A percentile compares a stretch with the other conserved stretches of the same genome.
Conservation (phyloP, 2,329 filamentous ascomycete species). For the Berkeleyomyces basicola region DNA sequence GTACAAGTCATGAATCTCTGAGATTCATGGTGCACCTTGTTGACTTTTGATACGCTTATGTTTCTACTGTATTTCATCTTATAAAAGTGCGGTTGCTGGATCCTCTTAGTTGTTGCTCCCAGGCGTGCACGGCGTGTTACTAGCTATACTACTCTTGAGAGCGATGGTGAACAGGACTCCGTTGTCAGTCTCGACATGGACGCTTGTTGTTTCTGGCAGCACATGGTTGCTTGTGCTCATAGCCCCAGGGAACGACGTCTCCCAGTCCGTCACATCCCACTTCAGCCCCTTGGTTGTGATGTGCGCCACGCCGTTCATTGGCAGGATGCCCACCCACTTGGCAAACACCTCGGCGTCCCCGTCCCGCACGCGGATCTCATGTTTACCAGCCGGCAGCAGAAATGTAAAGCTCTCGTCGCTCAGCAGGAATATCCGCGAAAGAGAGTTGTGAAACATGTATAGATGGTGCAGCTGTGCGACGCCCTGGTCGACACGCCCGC, state of each 20-base stretch:
- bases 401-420: constrained; percentile 71
- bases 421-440: constrained; percentile 54
- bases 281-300: constrained; percentile 70
- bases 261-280: constrained; percentile 80
- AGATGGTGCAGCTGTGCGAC: constrained; percentile 80
- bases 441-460: constrained; percentile 41
- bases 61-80: background rate
- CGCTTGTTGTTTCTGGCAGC: constrained; percentile 36
- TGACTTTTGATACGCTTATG: background rate
- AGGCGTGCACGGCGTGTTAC: background rate
- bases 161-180: constrained; percentile 57
- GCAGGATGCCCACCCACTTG: constrained; percentile 73
- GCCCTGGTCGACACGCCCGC: constrained; percentile 83
- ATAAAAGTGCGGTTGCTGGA: background rate
- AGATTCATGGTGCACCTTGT: too few species aligned
- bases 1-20: too few species aligned
- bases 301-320: constrained; percentile 58
- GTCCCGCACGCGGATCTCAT: constrained; percentile 47
- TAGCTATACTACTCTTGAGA: background rate
- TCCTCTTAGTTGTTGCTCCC: background rate
- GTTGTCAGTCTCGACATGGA: constrained; percentile 45
- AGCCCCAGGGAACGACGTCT: constrained; percentile 55
- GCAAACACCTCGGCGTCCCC: constrained; percentile 41
- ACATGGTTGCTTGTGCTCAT: constrained; percentile 74
- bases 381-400: constrained; percentile 41